Evolutionary conservation across 352 stramenopile genomes (phyloP).

Genomic region (Globisporangium recalcitrans): DNA sequence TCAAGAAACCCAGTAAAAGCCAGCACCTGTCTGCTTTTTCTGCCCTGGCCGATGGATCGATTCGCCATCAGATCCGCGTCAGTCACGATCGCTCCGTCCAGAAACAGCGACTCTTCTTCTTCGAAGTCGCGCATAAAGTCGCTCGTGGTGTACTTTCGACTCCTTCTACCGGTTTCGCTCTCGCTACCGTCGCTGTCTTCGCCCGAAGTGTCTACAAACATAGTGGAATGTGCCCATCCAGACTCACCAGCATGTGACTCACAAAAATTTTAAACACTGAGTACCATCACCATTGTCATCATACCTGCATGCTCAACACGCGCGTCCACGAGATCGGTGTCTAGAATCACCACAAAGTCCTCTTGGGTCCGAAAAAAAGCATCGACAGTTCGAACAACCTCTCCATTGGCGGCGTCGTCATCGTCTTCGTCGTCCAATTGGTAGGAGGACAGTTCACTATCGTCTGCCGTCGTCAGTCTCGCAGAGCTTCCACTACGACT

Average conservation of each 20-base stretch:
- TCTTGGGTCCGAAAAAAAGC: conserved; percentile 58
- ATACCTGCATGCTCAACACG: conserved; percentile 20
- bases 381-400: conserved; percentile 35
- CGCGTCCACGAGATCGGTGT: conserved; percentile 14
- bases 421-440: conserved; percentile 27
- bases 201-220: conserved; percentile 22
- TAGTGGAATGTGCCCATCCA: too few relatives aligned
- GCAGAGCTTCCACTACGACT: conserved; percentile 5
- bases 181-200: conserved; percentile 48
- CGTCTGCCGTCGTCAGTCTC: conserved; percentile 5
- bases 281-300: not conserved
- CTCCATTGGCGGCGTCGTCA: conserved; percentile 3
- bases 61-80: conserved; percentile 14
- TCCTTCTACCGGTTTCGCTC: conserved; percentile 29
- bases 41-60: not conserved
- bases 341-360: conserved; percentile 26
- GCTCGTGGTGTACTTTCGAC: conserved; percentile 66
- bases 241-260: too few relatives aligned
- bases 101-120: conserved; percentile 45
- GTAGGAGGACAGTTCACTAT: not conserved
- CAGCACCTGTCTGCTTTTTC: conserved; percentile 7
- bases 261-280: not conserved
- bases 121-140: conserved; percentile 81
- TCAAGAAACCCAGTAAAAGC: not conserved
- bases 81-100: conserved; percentile 22